Percentiles rank a stretch among this genome's conserved stretches.
These are phyloP conservation scores for Bipolaris sorokiniana DNA, from an alignment of 2,329 filamentous ascomycete genomes.

Conservation along the genomic window DNA sequence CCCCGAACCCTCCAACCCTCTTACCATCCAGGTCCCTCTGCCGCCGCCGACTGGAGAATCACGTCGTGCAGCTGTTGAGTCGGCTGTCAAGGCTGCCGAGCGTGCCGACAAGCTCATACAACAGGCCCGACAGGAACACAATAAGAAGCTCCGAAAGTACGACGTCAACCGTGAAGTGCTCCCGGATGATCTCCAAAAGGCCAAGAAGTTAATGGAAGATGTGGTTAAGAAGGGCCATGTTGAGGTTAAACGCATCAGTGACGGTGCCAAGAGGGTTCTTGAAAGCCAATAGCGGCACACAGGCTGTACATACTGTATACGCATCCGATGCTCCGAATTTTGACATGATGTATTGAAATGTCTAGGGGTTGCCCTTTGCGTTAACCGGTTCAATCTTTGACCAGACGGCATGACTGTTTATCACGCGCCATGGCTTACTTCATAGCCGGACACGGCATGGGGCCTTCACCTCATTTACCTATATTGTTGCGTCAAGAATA, in stretches of 20 bases:
- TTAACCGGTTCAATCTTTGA: not conserved
- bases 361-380: not conserved
- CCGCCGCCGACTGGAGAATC: constrained; percentile 64
- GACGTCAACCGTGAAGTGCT: constrained; percentile 51
- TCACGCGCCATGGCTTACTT: constrained; percentile 5
- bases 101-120: constrained; percentile 51
- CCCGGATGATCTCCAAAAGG: constrained; percentile 59
- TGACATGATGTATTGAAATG: not conserved
- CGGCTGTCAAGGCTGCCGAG: constrained; percentile 52
- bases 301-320: not conserved
- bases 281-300: constrained; percentile 37
- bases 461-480: not conserved
- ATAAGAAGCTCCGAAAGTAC: constrained; percentile 56
- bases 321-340: not conserved
- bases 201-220: constrained; percentile 57
- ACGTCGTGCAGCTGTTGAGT: constrained; percentile 50
- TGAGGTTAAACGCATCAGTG: constrained; percentile 58
- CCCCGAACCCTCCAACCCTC: constrained; percentile 56
- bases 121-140: constrained; percentile 55
- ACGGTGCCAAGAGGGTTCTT: constrained; percentile 57
- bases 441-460: constrained; percentile 2
- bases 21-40: constrained; percentile 61
- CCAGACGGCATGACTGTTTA: not conserved
- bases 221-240: constrained; percentile 56
- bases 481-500: constrained; percentile 1